Base-by-base conservation (phyloP, 768 basidiomycete genomes). In the Trametes cingulata region DNA sequence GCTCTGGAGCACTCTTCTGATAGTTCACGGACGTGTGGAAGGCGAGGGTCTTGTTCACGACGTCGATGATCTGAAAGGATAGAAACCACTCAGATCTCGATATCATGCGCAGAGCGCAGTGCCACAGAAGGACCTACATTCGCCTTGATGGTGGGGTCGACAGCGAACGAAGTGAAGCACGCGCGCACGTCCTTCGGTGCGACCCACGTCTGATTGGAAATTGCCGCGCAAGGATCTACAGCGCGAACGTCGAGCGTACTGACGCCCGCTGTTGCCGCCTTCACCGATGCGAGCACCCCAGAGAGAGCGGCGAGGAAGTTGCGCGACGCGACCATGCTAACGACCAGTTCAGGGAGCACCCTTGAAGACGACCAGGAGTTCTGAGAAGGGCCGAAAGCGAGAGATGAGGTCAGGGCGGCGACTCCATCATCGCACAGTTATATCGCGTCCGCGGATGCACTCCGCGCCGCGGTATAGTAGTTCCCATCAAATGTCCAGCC, bases 1-100 rank as follows among this genome's bases (percentile, higher is more conserved):
- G 85, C 20, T 71, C 67, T 0, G 84, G 83, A 1, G 85, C 84
- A 52, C 74, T 72, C 42, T 82, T 76, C 69, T 85, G 79, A 58
- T 85, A 86, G 72, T 85, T 85, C 24, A 81, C 78, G 2, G 85
- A 85, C 0, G 84, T 82, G 66, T 86, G 85, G 67, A 87, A 85
- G 14, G 81, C 78, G 9, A 85, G 68, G 0, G 82, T 82, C 67
- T 82, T 84, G 65, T 77, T 85, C 43, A 85, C 73, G 9, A 83
- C 82, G 60, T 86, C 80, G 36, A 86, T 74, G 49, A 82, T 78
- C 84, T 85, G 24, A 15, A 27, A 19, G 15, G 0, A 13, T n/a
- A 40, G 4, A 3, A 17, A 29, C 27, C 17, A 19, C 6, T 35
- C 29, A 57, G 27, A 35, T n/a, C n/a, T 3, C 17, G 33, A n/a